phyloP scores from a whole-genome alignment of 768 basidiomycete species.

The Leucosporidium scottii region DNA sequence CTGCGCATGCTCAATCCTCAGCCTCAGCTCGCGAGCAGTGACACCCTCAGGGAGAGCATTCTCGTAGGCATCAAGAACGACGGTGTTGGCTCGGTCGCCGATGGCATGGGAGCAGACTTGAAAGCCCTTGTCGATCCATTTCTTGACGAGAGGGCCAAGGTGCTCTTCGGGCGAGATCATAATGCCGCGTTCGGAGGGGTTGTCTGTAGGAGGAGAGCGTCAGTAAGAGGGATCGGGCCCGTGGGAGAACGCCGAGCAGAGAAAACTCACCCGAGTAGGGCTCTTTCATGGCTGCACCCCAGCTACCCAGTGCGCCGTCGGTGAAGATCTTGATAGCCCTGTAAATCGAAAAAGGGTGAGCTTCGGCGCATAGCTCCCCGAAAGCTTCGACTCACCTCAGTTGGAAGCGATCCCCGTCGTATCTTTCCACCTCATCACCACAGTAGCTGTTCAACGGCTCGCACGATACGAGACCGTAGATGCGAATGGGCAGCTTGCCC shows the following conservation, averaged over 20 bases:
- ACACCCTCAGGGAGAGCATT: conserved; percentile 33
- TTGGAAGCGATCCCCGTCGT: conserved; percentile 57
- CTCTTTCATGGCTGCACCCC: conserved; percentile 79
- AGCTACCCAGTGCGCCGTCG: conserved; percentile 86
- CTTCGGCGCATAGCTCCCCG: not conserved
- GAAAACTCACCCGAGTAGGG: conserved; percentile 55
- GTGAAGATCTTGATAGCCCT: conserved; percentile 67
- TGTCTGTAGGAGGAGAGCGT: conserved; percentile 47
- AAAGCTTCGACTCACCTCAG: conserved; percentile 45
- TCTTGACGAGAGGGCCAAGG: conserved; percentile 55
- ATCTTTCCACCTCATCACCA: conserved; percentile 58
- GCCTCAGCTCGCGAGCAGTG: conserved; percentile 44
- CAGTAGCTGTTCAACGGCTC: conserved; percentile 54
- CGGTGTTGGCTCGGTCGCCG: conserved; percentile 71
- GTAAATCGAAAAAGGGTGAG: rapidly evolving
- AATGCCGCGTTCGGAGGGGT: conserved; percentile 62
- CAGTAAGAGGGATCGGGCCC: not conserved
- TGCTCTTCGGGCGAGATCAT: conserved; percentile 56
- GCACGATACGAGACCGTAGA: conserved; percentile 40
- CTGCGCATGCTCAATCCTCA: conserved; percentile 88
- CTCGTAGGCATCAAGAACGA: conserved; percentile 78
- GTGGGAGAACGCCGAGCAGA: too few species aligned
- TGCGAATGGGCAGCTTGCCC: conserved; percentile 58
- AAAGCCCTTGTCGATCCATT: conserved; percentile 27
- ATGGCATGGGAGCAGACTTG: conserved; percentile 41